Conservation (phyloP, 2,329 filamentous ascomycete genomes). For the Colletotrichum orchidophilum region DNA sequence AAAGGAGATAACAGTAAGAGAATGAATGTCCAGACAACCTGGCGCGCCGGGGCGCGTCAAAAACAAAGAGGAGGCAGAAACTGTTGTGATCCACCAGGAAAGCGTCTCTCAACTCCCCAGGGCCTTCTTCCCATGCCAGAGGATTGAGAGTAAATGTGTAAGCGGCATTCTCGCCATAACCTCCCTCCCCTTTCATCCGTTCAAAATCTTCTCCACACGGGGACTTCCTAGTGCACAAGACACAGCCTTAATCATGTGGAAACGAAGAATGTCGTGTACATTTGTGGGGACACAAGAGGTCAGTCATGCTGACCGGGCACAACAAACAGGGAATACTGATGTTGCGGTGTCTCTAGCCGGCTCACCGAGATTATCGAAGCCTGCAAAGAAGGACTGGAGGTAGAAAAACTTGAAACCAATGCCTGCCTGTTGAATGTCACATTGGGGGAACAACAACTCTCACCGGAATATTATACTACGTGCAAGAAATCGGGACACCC, state of each 20-base stretch:
- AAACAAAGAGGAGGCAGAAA: constrained; percentile 68
- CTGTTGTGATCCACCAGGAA: constrained; percentile 80
- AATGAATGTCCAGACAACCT: constrained; percentile 55
- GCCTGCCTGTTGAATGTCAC: constrained; percentile 83
- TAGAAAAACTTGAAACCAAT: constrained; percentile 86
- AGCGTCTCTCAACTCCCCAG: constrained; percentile 76
- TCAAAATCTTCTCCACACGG: constrained; percentile 1
- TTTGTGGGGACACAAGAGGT: background rate
- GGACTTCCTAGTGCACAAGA: background rate
- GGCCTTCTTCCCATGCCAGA: constrained; percentile 65
- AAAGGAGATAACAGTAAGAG: constrained; percentile 63
- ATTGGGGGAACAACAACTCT: constrained; percentile 90
- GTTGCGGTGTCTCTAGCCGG: constrained; percentile 82
- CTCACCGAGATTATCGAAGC: constrained; percentile 80
- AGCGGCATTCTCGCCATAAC: background rate
- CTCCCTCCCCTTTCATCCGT: background rate
- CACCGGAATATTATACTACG: constrained; percentile 81
- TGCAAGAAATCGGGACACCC: constrained; percentile 74
- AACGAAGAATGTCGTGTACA: constrained; percentile 13
- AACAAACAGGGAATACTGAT: constrained; percentile 73
- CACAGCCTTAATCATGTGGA: constrained; percentile 11
- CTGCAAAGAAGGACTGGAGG: constrained; percentile 81
- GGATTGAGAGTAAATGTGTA: constrained; percentile 68
- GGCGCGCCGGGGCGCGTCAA: constrained; percentile 73
- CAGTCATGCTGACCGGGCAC: constrained; percentile 14